Evolutionary conservation across 2,329 filamentous ascomycete species (phyloP), one percentile per base, ranked within the genome.

Genomic region (Colletotrichum eleusines): DNA sequence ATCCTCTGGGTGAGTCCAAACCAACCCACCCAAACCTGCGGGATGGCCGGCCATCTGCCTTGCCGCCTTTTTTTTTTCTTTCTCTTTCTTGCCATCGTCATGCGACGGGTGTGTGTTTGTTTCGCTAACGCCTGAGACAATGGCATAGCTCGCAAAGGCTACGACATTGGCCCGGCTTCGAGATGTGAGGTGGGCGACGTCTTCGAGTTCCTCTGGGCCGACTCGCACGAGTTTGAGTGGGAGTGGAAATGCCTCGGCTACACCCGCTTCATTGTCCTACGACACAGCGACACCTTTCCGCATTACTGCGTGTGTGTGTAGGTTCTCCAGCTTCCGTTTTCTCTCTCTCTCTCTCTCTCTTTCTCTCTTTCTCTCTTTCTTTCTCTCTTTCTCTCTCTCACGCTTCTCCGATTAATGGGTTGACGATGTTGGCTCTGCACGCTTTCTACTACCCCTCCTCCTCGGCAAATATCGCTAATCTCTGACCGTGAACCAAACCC

Each of bases 211-310:
- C 68, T 71, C 6, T 71, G 68, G 68, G 68, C 68, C 20, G 68
- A 71, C 44, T 71, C 68, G 58, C 68, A 71, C 53, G 68, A 71
- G 68, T 71, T 71, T 23, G 68, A 71, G 20, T 71, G 68, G 68
- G 68, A 71, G 53, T 71, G 68, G 68, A 71, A 71, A 40, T 71
- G 68, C 59, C 68, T 71, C 35, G 68, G 68, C 31, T 71, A 71
- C 44, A 71, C 68, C 26, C 68, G 68, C 58, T 71, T 71, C 68
- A 71, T 71, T 23, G 68, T 71, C 28, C 58, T 71, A 5, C 58
- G 68, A 68, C 68, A 71, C 35, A 71, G 68, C 64, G 68, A 71
- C 64, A 71, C 68, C 3, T 71, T 71, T 46, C 68, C 68, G 44
- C 68, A 71, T 46, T 57, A 71, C 8, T 66, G 66, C n/a, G 59